Base-by-base conservation (phyloP, 768 basidiomycete genomes). In the Boletus tomentosulus region DNA sequence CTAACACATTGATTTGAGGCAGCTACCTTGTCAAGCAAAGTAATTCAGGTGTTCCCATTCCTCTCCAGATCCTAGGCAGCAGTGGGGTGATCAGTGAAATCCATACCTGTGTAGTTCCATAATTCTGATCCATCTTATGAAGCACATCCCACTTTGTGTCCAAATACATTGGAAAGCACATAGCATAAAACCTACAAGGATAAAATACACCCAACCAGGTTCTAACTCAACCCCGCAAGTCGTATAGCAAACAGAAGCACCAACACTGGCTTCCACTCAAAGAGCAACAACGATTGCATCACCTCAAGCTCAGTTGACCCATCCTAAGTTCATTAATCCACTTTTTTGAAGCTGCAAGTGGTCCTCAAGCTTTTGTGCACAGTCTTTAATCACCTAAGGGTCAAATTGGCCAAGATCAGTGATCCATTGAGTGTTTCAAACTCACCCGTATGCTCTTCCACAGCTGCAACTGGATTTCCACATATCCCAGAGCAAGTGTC, bases 401-500 rank as follows among this genome's bases (percentile, higher is more conserved):
- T 22, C 35, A 16, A 9, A 38, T 60, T 39, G 64, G 54, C 48
- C 9, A 9, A 28, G 57, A 34, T 25, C 27, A 35, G 46, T 33
- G 19, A 27, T 16, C 16, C 48, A 38, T 49, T 34, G 13, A 48
- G 44, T 31, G 16, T 15, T 50, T 12, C 28, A 19, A 38, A 71
- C 82, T 41, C 60, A 92, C 93, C 65, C 86, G 75, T 35, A 90
- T 83, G 57, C 78, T 76, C 59, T 85, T 81, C 31, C 92, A 78
- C 25, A 98, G 72, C 51, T 85, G 83, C 2, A 76, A 81, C 65
- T 95, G 94, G 1, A 82, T 86, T 65, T 95, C 92, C 13, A 84
- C 76, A 63, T 93, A 87, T 63, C 98, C 92, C 0, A 96, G 92
- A 12, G 87, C 87, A n/a, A 94, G 71, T n/a, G 86, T 84, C 45